These are phyloP conservation scores for Macadamia integrifolia DNA, from an alignment of 164 flowering plant genomes.

Conservation along the genomic window DNA sequence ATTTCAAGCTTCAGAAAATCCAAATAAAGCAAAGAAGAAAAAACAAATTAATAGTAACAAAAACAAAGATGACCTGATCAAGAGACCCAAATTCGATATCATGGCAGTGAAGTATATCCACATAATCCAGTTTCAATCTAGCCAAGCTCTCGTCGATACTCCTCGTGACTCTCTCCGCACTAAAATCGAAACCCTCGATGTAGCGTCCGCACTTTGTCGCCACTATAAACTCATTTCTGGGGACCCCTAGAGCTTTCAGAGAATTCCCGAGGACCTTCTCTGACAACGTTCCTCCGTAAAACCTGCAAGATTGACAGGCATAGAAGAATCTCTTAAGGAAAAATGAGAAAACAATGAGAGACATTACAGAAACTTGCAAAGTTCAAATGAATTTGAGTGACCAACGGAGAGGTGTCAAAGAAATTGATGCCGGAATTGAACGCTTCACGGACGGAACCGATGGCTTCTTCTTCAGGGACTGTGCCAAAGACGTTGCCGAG, in stretches of 20 bases:
- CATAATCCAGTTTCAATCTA: conserved; percentile 87
- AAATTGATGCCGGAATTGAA: conserved; percentile 84
- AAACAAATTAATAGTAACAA: background rate
- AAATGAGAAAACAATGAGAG: background rate
- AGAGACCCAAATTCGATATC: conserved; percentile 92
- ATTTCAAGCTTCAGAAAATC: conserved; percentile 3
- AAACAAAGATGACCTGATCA: conserved; percentile 60
- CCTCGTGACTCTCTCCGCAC: conserved; percentile 83
- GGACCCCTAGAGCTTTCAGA: conserved; percentile 58
- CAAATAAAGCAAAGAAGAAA: background rate
- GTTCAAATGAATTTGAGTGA: background rate
- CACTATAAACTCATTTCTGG: conserved; percentile 67
- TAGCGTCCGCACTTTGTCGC: conserved; percentile 94
- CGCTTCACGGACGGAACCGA: conserved; percentile 70
- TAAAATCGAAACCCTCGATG: conserved; percentile 84
- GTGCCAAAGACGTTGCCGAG: conserved; percentile 82
- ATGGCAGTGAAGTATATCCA: conserved; percentile 93
- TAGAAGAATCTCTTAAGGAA: background rate
- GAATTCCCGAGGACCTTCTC: conserved; percentile 79
- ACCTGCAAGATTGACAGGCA: conserved; percentile 32
- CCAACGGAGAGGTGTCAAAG: conserved; percentile 98
- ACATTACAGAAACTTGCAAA: background rate
- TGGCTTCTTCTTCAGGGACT: conserved; percentile 67
- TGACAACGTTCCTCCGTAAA: conserved; percentile 84
- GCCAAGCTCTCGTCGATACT: conserved; percentile 93